Evolutionary conservation across 1,139 yeast genomes (phyloP), one percentile per base, ranked within the genome.

Genomic region (Lizanozyma gosingica): DNA sequence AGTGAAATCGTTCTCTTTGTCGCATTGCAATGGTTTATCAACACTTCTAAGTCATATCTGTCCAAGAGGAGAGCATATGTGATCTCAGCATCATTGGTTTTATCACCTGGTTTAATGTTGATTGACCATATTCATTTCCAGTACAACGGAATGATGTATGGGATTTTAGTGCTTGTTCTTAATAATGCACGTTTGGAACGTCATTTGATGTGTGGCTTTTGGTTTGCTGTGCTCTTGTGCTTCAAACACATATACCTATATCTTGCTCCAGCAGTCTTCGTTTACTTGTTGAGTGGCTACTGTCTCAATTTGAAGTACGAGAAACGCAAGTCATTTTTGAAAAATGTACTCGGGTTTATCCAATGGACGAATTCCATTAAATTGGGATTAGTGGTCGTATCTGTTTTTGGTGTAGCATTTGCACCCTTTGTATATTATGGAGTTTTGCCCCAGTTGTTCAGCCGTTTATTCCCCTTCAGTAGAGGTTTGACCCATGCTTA

Each of bases 401-500:
- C 63, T 0, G 80, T 84, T 0, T 83, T 87, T 49, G 49, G 65
- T 0, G 54, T 80, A 2, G 90, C 96, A 4, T 87, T 94, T 63
- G 85, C 72, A 0, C 99, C 98, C 0, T 88, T 88, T 54, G 62
- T 73, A 11, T 78, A 80, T 54, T 67, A 77, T 50, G 67, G 72
- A 4, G 83, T 81, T 36, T 55, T 84, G 40, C 83, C 85, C 1
- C 78, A 86, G 46, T 62, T 92, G 15, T 39, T 86, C 11, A 57
- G 67, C 4, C 68, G 98, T 39, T 62, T 94, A 35, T 92, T 92
- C 61, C 98, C 98, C 4, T 92, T 92, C 56, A 83, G 95, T 39
- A 73, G 98, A 55, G 98, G 98, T 1, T 70, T 94, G 35, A 92
- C 97, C 3, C 98, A 94, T 60, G 97, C 97, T 0, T 94, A 94